A percentile compares a stretch with the other conserved stretches of the same genome.
Evolutionary conservation across 2,329 filamentous ascomycete genomes (phyloP).

Genomic region (Cladosporium sp.): DNA sequence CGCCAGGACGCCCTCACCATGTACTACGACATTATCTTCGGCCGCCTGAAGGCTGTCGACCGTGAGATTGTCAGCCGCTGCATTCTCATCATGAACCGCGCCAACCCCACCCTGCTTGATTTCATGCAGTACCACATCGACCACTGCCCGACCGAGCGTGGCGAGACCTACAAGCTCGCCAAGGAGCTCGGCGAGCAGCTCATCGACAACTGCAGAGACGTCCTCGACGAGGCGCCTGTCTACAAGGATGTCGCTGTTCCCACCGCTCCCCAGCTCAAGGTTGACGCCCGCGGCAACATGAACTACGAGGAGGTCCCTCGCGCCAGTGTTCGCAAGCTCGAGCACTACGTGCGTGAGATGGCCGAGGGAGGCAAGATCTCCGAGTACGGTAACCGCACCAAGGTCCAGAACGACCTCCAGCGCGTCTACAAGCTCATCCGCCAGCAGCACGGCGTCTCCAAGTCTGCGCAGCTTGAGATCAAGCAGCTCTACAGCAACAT

Average conservation of each 20-base stretch:
- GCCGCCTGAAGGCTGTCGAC: slow-evolving; percentile 84
- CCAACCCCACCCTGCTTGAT: slow-evolving; percentile 88
- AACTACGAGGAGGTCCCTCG: slow-evolving; percentile 84
- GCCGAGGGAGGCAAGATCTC: slow-evolving; percentile 97
- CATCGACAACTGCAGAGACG: slow-evolving; percentile 96
- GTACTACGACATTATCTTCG: slow-evolving; percentile 99
- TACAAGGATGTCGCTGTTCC: slow-evolving; percentile 95
- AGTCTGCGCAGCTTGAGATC: slow-evolving; percentile 93
- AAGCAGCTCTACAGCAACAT: slow-evolving; percentile 93
- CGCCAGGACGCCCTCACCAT: slow-evolving; percentile 94
- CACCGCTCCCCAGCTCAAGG: slow-evolving; percentile 85
- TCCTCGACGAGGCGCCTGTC: slow-evolving; percentile 72
- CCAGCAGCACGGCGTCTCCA: slow-evolving; percentile 95
- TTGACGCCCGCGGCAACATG: slow-evolving; percentile 87
- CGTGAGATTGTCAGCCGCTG: slow-evolving; percentile 98
- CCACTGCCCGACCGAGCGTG: slow-evolving; percentile 91
- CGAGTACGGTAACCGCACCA: slow-evolving; percentile 95
- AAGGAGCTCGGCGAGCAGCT: slow-evolving; percentile 90
- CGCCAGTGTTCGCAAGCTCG: slow-evolving; percentile 86
- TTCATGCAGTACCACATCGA: slow-evolving; percentile 99
- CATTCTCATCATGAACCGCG: slow-evolving; percentile 98
- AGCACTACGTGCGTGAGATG: slow-evolving; percentile 98
- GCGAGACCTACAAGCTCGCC: slow-evolving; percentile 96
- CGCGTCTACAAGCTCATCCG: slow-evolving; percentile 98
- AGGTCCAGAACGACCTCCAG: slow-evolving; percentile 92